These are phyloP conservation scores for Speleostelium caveatum DNA, from an alignment of 78 protist genomes.

Conservation along the genomic window DNA sequence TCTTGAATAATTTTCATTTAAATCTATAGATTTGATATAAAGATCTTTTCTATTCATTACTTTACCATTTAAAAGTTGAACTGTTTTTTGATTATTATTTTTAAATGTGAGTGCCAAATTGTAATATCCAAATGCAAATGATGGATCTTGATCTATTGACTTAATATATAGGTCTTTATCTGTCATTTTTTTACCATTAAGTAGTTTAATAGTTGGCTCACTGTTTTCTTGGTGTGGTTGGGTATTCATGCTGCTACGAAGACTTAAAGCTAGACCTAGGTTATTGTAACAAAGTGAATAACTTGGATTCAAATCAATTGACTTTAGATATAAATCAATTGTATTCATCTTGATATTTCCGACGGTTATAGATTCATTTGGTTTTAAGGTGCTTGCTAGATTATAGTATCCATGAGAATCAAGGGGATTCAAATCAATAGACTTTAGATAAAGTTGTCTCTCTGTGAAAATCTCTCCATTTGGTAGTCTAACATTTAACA, in stretches of 20 bases:
- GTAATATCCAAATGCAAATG: neutral
- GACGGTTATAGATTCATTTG: neutral
- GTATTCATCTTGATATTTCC: conserved; percentile 2
- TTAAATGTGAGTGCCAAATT: conserved; percentile 6
- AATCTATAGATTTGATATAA: neutral
- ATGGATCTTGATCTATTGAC: neutral
- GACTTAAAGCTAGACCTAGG: neutral
- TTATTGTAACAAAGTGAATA: conserved; percentile 5
- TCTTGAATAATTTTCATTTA: neutral
- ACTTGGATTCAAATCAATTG: conserved; percentile 8
- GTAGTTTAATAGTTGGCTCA: neutral
- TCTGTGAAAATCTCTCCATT: conserved; percentile 13
- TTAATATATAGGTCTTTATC: neutral
- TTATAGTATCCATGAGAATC: conserved; percentile 1
- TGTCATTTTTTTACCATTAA: neutral
- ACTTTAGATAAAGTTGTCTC: neutral
- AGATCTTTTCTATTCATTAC: neutral
- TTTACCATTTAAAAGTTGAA: neutral
- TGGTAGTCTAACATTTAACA: neutral
- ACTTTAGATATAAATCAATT: neutral
- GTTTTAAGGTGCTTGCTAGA: conserved; percentile 1
- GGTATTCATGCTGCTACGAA: too few species aligned
- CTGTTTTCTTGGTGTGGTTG: too few species aligned
- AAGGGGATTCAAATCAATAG: neutral
- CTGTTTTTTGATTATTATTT: conserved; percentile 9